A percentile compares a stretch with the other conserved stretches of the same genome.
Evolutionary conservation across 2,329 filamentous ascomycete genomes (phyloP).

Genomic region (Biscogniauxia marginata): DNA sequence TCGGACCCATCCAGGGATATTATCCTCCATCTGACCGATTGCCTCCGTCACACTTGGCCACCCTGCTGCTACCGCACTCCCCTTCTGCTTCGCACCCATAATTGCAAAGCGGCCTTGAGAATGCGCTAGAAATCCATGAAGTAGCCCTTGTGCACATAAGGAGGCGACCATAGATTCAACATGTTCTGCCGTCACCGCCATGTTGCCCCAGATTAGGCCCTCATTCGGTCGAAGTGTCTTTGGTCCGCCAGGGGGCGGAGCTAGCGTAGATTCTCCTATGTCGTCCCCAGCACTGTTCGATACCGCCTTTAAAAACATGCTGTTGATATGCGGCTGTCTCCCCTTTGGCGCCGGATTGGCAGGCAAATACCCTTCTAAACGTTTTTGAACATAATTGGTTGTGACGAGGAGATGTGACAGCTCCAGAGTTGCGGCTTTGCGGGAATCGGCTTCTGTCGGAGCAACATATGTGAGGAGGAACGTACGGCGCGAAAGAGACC

Average conservation of each 20-base stretch:
- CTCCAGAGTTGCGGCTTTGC: conserved; percentile 71
- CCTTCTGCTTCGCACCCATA: conserved; percentile 68
- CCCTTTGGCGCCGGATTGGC: conserved; percentile 31
- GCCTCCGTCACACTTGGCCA: conserved; percentile 76
- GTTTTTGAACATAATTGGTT: conserved; percentile 63
- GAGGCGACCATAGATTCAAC: conserved; percentile 77
- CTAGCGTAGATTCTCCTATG: conserved; percentile 39
- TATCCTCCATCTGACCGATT: conserved; percentile 58
- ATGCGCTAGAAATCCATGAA: conserved; percentile 83
- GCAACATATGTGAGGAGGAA: conserved; percentile 78
- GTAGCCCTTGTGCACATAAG: conserved; percentile 74
- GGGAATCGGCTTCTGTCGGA: conserved; percentile 54
- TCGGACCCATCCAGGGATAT: conserved; percentile 36
- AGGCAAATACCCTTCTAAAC: conserved; percentile 57
- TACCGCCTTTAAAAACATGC: conserved; percentile 52
- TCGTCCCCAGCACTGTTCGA: conserved; percentile 42
- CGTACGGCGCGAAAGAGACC: conserved; percentile 72
- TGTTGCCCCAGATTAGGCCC: conserved; percentile 64
- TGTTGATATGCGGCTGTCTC: conserved; percentile 45
- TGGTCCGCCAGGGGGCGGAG: conserved; percentile 46
- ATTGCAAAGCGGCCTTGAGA: conserved; percentile 76
- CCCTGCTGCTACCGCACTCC: conserved; percentile 63
- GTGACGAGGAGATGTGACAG: conserved; percentile 65
- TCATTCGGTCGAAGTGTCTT: conserved; percentile 54
- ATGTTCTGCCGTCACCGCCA: conserved; percentile 57